Evolutionary conservation across 768 basidiomycete species (phyloP).

Genomic region (Russula foetens): DNA sequence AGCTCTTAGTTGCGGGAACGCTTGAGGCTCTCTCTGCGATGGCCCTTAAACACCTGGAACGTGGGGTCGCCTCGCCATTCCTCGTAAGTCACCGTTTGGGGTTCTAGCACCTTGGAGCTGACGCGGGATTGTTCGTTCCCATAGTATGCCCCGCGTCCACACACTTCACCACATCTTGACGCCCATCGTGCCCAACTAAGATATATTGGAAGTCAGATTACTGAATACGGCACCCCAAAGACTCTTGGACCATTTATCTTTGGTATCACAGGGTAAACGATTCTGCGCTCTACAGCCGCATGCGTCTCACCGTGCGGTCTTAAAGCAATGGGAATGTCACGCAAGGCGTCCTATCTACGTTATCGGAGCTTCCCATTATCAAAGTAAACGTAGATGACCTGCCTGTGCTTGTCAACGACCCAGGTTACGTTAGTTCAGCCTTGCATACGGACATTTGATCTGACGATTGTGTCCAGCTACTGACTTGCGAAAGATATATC

Average conservation of each 20-base stretch:
- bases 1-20: constrained; percentile 64
- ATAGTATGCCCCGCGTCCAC: constrained; percentile 77
- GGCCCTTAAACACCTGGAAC: constrained; percentile 69
- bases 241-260: constrained; percentile 70
- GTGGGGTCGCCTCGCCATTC: constrained; percentile 77
- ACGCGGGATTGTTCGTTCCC: not conserved
- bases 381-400: constrained; percentile 51
- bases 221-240: constrained; percentile 48
- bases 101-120: not conserved
- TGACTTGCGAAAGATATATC: constrained; percentile 59
- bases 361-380: constrained; percentile 61
- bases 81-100: constrained; percentile 42
- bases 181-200: constrained; percentile 48
- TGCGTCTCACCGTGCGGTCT: not conserved
- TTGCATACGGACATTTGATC: not conserved
- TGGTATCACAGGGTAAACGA: constrained; percentile 68
- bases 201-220: constrained; percentile 49
- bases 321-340: constrained; percentile 75
- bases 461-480: constrained; percentile 33
- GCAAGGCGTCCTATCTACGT: constrained; percentile 63
- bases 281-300: not conserved
- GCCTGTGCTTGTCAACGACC: constrained; percentile 42
- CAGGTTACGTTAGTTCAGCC: constrained; percentile 32
- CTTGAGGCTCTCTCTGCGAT: constrained; percentile 74
- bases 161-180: constrained; percentile 54